Percentiles rank a stretch among this genome's conserved stretches.
These are phyloP conservation scores for Nothophoma quercina DNA, from an alignment of 2,329 filamentous ascomycete species.

Conservation along the genomic window DNA sequence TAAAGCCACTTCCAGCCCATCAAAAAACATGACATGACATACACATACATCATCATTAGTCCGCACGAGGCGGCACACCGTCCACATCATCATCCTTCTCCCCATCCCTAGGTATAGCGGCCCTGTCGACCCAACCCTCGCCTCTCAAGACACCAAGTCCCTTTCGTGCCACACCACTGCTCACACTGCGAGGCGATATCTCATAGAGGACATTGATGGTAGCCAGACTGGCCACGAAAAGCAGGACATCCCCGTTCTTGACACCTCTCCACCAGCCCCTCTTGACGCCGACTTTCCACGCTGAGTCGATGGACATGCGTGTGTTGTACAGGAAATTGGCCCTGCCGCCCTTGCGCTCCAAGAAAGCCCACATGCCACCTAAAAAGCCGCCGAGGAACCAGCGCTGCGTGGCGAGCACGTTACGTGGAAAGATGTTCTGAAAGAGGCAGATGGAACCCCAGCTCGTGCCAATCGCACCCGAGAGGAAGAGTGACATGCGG, in stretches of 20 bases:
- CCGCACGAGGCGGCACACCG: slow-evolving; percentile 2
- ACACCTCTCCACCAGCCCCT: slow-evolving; percentile 85
- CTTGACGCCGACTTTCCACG: slow-evolving; percentile 96
- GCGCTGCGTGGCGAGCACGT: slow-evolving; percentile 78
- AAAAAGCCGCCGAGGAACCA: slow-evolving; percentile 90
- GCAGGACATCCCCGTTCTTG: slow-evolving; percentile 80
- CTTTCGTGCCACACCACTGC: slow-evolving; percentile 73
- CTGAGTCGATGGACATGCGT: slow-evolving; percentile 77
- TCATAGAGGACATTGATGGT: slow-evolving; percentile 81
- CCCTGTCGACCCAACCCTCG: slow-evolving; percentile 76
- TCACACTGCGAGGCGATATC: slow-evolving; percentile 70
- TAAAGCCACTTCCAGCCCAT: neutral
- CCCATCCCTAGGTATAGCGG: slow-evolving; percentile 21
- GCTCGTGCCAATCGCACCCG: slow-evolving; percentile 81
- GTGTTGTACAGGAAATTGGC: slow-evolving; percentile 80
- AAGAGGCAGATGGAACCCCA: slow-evolving; percentile 94
- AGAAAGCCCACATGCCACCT: slow-evolving; percentile 83
- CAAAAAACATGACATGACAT: slow-evolving; percentile 3
- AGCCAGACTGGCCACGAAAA: slow-evolving; percentile 82
- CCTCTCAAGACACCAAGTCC: slow-evolving; percentile 76
- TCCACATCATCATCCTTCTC: slow-evolving; percentile 18
- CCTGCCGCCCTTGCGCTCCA: slow-evolving; percentile 67
- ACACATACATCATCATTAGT: slow-evolving; percentile 9
- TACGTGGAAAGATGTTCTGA: slow-evolving; percentile 77
- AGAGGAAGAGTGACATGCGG: slow-evolving; percentile 77